Evolutionary conservation across 2,329 filamentous ascomycete genomes (phyloP), one percentile per base, ranked within the genome.

Genomic region (Pleomassaria siparia): DNA sequence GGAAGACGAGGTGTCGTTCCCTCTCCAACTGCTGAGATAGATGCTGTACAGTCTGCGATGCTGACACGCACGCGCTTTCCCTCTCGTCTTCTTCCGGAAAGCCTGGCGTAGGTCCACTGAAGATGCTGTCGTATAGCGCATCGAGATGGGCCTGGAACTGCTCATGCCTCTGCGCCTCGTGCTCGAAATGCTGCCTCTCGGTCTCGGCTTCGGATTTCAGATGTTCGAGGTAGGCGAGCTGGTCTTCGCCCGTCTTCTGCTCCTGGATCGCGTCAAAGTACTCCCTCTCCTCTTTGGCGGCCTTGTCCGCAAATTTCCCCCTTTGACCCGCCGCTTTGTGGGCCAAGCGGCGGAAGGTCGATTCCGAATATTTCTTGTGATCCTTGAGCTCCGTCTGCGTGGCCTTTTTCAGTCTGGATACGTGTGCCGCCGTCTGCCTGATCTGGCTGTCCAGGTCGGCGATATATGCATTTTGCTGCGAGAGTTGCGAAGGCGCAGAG

Each of bases 291-390:
- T 69, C 66, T 42, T 67, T 68, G 0, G 58, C 64, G 8, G 64
- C 64, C 46, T 71, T 67, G 10, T 62, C 59, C 3, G 40, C 57
- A 33, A 67, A 69, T 8, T 49, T 52, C 7, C 63, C 54, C 32
- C 62, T 63, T 9, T 55, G 55, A 3, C 64, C 66, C 6, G 52
- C 55, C 3, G 64, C 64, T 44, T 63, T 67, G 47, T 70, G 63
- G 1, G 64, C 61, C 37, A 69, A 59, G 32, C 64, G 63, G 3
- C 60, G 57, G 41, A 68, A 58, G 2, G 53, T 62, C 0, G 63
- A 66, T 44, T 68, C 64, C 13, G 61, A 63, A 46, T 69, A 69
- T 43, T 68, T 68, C 33, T 65, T 64, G 49, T 68, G 63, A 24
- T 67, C 64, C 40, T 62, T 55, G 2, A 64, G 51, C 33, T 68